These are phyloP conservation scores for Paraconiothyrium brasiliense DNA, from an alignment of 2,329 filamentous ascomycete species.

Conservation along the genomic window DNA sequence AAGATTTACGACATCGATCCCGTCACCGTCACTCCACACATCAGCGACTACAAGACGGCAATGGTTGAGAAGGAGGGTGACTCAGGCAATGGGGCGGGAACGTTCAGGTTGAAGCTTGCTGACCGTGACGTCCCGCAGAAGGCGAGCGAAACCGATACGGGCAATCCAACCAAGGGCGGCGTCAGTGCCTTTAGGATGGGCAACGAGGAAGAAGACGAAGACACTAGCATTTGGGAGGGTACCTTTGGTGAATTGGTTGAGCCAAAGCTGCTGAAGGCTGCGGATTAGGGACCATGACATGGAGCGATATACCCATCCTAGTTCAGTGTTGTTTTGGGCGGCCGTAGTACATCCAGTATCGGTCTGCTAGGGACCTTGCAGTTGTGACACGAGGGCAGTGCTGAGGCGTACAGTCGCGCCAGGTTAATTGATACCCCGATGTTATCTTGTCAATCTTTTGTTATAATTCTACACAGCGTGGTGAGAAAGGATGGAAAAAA, in stretches of 20 bases:
- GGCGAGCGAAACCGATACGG: constrained; percentile 67
- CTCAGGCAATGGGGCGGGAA: constrained; percentile 56
- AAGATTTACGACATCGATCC: constrained; percentile 68
- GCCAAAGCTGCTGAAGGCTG: constrained; percentile 40
- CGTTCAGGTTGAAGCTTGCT: constrained; percentile 72
- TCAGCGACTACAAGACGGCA: constrained; percentile 71
- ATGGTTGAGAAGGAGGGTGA: constrained; percentile 62
- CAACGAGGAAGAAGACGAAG: constrained; percentile 36
- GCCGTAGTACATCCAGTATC: not conserved
- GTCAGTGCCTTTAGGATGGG: constrained; percentile 53
- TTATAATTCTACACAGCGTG: too few species aligned
- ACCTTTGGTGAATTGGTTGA: constrained; percentile 41
- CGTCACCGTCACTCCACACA: constrained; percentile 70
- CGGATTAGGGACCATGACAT: constrained; percentile 2
- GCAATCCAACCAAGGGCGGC: constrained; percentile 76
- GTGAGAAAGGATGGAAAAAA: too few species aligned
- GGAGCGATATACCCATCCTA: not conserved
- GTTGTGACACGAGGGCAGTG: not conserved
- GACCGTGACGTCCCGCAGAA: constrained; percentile 69
- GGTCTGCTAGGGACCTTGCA: not conserved
- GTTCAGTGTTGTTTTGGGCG: not conserved
- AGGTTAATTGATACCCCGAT: constrained; percentile 4
- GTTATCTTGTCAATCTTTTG: not conserved
- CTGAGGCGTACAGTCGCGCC: not conserved
- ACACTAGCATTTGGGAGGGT: constrained; percentile 38